These are phyloP conservation scores for Pythium utonaiense DNA, from an alignment of 352 stramenopile species.

Conservation along the genomic window DNA sequence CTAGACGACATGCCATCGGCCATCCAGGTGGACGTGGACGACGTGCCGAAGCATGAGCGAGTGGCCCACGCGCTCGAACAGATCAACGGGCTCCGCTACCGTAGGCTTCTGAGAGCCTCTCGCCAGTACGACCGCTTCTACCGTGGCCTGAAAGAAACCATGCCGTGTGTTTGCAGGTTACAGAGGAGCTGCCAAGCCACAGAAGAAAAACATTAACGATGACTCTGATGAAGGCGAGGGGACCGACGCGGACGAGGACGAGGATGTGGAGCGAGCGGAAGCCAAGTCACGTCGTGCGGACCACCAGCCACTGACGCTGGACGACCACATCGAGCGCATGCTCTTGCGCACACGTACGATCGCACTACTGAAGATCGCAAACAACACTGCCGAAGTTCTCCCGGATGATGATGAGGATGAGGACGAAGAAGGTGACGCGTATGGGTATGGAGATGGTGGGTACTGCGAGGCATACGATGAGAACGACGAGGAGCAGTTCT, in stretches of 20 bases:
- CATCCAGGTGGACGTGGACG: constrained; percentile 17
- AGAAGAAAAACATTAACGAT: constrained; percentile 25
- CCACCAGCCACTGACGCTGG: constrained; percentile 33
- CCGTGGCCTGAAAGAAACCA: too few species aligned
- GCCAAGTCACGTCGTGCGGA: constrained; percentile 12
- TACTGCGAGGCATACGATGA: constrained; percentile 11
- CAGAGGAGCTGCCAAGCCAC: constrained; percentile 19
- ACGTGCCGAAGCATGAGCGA: constrained; percentile 49
- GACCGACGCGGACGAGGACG: constrained; percentile 4
- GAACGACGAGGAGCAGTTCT: not conserved
- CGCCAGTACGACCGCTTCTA: not conserved
- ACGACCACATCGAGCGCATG: constrained; percentile 70
- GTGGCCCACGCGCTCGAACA: constrained; percentile 64
- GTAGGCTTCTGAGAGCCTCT: constrained; percentile 16
- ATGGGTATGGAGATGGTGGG: constrained; percentile 22
- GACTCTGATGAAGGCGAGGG: constrained; percentile 27
- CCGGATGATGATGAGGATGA: constrained; percentile 44
- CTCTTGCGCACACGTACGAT: constrained; percentile 59
- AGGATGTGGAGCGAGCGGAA: constrained; percentile 17
- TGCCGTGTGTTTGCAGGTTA: constrained; percentile 51
- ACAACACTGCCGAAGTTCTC: constrained; percentile 63
- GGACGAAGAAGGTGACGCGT: constrained; percentile 34
- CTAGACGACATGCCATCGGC: not conserved
- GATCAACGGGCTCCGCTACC: constrained; percentile 64
- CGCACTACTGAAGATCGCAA: constrained; percentile 67